These are phyloP conservation scores for Hyphopichia fennica DNA, from an alignment of 1,139 yeast genomes.

Conservation along the genomic window DNA sequence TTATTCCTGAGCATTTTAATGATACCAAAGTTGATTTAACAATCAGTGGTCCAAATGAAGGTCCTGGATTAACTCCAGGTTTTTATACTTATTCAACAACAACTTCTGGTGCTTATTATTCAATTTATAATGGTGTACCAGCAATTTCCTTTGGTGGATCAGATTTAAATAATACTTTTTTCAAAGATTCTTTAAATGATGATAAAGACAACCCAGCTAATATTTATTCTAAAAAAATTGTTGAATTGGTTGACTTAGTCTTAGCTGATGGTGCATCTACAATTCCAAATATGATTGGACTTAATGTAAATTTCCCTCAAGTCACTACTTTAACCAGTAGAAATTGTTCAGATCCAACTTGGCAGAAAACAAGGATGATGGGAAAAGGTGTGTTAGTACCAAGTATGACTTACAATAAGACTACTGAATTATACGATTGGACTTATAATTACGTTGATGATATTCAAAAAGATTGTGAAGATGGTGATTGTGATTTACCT, in stretches of 20 bases:
- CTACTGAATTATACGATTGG: slow-evolving; percentile 7
- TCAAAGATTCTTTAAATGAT: slow-evolving; percentile 32
- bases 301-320: slow-evolving; percentile 49
- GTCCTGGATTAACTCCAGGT: slow-evolving; percentile 39
- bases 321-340: slow-evolving; percentile 29
- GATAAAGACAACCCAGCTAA: slow-evolving; percentile 34
- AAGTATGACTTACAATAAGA: slow-evolving; percentile 25
- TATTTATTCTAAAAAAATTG: slow-evolving; percentile 40
- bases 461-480: slow-evolving; percentile 6
- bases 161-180: slow-evolving; percentile 41
- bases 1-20: slow-evolving; percentile 33
- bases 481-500: slow-evolving; percentile 40
- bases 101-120: slow-evolving; percentile 42
- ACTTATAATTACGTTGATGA: slow-evolving; percentile 8
- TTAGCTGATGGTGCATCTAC: slow-evolving; percentile 28
- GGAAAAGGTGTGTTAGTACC: slow-evolving; percentile 35
- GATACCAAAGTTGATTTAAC: slow-evolving; percentile 40
- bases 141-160: slow-evolving; percentile 42
- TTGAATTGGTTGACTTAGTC: slow-evolving; percentile 38
- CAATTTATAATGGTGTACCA: slow-evolving; percentile 44
- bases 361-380: slow-evolving; percentile 38
- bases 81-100: slow-evolving; percentile 44
- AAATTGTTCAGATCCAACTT: slow-evolving; percentile 38
- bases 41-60: slow-evolving; percentile 49
- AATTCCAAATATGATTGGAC: slow-evolving; percentile 46